A percentile compares a stretch with the other conserved stretches of the same genome.
Evolutionary conservation across 2,329 filamentous ascomycete genomes (phyloP).

Genomic region (Fusarium protoensiforme): DNA sequence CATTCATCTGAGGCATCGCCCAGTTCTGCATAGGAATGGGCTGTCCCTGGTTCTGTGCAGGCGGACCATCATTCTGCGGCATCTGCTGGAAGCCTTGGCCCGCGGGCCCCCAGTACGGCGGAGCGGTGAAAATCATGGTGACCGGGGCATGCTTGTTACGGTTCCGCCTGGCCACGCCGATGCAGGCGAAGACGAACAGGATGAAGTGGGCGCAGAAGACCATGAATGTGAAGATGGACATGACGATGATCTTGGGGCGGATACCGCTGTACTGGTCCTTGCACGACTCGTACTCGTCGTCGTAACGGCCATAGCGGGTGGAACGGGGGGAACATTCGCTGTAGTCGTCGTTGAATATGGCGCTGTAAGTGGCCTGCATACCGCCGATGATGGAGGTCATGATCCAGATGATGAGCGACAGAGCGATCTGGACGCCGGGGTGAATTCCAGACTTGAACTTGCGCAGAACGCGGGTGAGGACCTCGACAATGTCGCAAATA

Average conservation of each 20-base stretch:
- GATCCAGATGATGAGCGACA: conserved; percentile 57
- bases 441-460: conserved; percentile 51
- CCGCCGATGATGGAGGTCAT: conserved; percentile 41
- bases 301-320: not conserved
- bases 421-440: conserved; percentile 56
- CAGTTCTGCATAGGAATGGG: conserved; percentile 36
- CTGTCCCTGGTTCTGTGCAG: conserved; percentile 20
- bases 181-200: conserved; percentile 54
- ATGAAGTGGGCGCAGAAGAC: conserved; percentile 49
- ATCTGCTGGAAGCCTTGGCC: conserved; percentile 47
- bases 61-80: conserved; percentile 31
- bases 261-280: conserved; percentile 4
- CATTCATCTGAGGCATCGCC: conserved; percentile 4
- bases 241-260: conserved; percentile 27
- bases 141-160: conserved; percentile 33
- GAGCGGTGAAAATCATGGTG: conserved; percentile 41
- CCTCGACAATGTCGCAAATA: conserved; percentile 53
- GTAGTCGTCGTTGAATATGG: not conserved
- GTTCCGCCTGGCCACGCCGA: conserved; percentile 51
- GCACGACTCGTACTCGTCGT: not conserved
- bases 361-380: conserved; percentile 28
- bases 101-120: conserved; percentile 44
- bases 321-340: conserved; percentile 3
- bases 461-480: conserved; percentile 50
- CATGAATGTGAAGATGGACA: conserved; percentile 38